These are phyloP conservation scores for Astrephomene gubernaculifera DNA, from an alignment of 139 green algal species.

Conservation along the genomic window DNA sequence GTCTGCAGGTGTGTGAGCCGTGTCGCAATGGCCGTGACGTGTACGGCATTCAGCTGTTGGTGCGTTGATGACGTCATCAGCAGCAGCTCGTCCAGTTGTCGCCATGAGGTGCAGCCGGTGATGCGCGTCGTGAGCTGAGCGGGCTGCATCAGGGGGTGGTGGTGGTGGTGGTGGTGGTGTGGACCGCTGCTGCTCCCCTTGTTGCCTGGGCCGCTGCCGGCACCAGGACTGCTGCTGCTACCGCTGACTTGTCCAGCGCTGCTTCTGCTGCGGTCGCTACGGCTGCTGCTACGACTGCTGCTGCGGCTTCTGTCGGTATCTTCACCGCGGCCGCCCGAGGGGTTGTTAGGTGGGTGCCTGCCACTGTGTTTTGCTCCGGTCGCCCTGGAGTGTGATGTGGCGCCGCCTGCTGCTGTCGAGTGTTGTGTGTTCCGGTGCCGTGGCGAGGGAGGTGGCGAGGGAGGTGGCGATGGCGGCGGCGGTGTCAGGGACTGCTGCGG, in stretches of 20 bases:
- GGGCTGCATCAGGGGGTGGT: not conserved
- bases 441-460: too few species aligned
- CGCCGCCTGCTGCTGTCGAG: too few species aligned
- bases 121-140: not conserved
- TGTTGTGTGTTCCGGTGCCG: too few species aligned
- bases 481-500: too few species aligned
- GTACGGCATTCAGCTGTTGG: not conserved
- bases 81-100: not conserved
- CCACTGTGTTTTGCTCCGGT: too few species aligned
- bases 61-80: too few species aligned
- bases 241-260: too few species aligned
- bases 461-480: too few species aligned
- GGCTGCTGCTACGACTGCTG: not conserved
- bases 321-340: too few species aligned
- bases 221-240: not conserved
- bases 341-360: too few species aligned
- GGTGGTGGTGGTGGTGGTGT: not conserved
- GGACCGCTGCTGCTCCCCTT: not conserved
- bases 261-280: not conserved
- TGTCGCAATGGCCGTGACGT: slow-evolving; percentile 27
- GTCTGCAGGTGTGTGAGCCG: slow-evolving; percentile 9
- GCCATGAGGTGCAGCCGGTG: not conserved
- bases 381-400: too few species aligned
- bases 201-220: not conserved
- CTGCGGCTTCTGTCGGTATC: not conserved